These are phyloP conservation scores for Xerocomellus chrysenteron DNA, from an alignment of 768 basidiomycete genomes.

Conservation along the genomic window DNA sequence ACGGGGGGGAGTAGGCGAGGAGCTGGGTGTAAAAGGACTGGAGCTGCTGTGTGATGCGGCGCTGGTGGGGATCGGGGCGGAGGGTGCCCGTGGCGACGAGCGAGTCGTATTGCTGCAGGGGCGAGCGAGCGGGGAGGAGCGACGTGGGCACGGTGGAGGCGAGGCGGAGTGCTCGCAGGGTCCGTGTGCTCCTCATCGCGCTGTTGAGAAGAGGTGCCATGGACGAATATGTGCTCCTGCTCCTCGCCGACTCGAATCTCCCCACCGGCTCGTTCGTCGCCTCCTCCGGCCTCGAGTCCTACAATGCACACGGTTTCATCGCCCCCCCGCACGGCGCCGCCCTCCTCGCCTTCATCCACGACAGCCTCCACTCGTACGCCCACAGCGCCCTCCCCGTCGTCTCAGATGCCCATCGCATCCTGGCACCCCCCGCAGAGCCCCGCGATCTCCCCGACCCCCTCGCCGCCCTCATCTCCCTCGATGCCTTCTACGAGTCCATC, in stretches of 20 bases:
- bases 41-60: constrained; percentile 76
- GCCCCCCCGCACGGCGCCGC: constrained; percentile 20
- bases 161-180: not conserved
- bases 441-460: constrained; percentile 28
- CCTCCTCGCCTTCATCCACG: constrained; percentile 60
- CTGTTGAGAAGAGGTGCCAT: not conserved
- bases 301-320: constrained; percentile 78
- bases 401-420: constrained; percentile 58
- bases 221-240: constrained; percentile 63
- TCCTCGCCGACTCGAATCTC: constrained; percentile 89
- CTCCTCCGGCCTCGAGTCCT: constrained; percentile 91
- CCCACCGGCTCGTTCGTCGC: constrained; percentile 98
- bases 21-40: constrained; percentile 78
- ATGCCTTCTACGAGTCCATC: constrained; percentile 79
- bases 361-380: constrained; percentile 78
- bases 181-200: not conserved
- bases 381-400: constrained; percentile 78
- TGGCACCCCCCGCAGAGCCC: constrained; percentile 18
- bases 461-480: constrained; percentile 53
- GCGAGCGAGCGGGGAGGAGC: constrained; percentile 8
- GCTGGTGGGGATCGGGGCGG: constrained; percentile 80
- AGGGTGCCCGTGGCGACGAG: constrained; percentile 55
- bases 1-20: constrained; percentile 66
- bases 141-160: not conserved
- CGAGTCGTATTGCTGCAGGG: constrained; percentile 43